Conservation (phyloP, 169 alveolate species). For the Babesia gibsoni region DNA sequence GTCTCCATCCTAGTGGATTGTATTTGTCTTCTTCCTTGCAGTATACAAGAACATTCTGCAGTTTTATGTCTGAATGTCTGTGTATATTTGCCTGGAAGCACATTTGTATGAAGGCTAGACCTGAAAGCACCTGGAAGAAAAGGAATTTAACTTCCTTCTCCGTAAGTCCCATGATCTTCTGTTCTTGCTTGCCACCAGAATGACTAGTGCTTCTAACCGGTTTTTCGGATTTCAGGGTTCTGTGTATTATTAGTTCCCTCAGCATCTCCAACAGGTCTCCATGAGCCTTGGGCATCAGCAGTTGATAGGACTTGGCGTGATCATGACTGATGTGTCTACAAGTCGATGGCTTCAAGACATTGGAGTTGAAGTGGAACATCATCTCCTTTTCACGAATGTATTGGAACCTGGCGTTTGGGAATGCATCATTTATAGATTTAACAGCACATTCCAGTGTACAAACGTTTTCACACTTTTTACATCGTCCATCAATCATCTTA, state of each 20-base stretch:
- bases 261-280: conserved; percentile 69
- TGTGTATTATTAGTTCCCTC: conserved; percentile 15
- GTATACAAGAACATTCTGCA: conserved; percentile 70
- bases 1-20: conserved; percentile 72
- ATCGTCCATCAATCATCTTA: neutral
- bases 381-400: conserved; percentile 75
- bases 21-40: conserved; percentile 53
- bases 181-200: conserved; percentile 26
- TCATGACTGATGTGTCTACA: conserved; percentile 34
- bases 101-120: conserved; percentile 71
- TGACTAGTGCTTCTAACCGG: neutral
- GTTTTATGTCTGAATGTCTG: conserved; percentile 72
- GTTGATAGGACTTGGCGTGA: conserved; percentile 60
- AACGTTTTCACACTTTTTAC: conserved; percentile 9
- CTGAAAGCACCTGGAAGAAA: conserved; percentile 68
- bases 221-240: conserved; percentile 6
- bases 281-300: conserved; percentile 75
- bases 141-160: conserved; percentile 70
- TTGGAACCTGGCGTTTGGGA: conserved; percentile 56
- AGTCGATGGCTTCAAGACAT: conserved; percentile 72
- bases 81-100: conserved; percentile 74
- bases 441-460: conserved; percentile 49
- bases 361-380: conserved; percentile 70
- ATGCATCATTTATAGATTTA: conserved; percentile 36
- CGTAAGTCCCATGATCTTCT: conserved; percentile 61